Evolutionary conservation across 768 basidiomycete species (phyloP).

Genomic region (Megacollybia marginata): DNA sequence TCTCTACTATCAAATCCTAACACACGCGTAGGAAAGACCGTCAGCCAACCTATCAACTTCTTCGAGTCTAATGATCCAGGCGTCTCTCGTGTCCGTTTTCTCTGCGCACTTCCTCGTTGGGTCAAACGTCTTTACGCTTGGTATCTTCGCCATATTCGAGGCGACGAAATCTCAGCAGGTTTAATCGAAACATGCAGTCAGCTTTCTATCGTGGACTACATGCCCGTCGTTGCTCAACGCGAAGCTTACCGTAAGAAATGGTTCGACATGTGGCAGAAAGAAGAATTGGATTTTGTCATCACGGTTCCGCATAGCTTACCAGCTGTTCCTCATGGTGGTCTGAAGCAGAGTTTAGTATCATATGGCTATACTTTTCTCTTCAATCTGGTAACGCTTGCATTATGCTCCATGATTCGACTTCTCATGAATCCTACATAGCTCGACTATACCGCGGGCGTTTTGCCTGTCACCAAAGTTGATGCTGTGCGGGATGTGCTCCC

Average conservation of each 20-base stretch:
- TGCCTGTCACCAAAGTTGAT: constrained; percentile 51
- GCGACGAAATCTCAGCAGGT: constrained; percentile 46
- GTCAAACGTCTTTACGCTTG: constrained; percentile 39
- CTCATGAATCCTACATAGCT: constrained; percentile 19
- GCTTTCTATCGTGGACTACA: constrained; percentile 39
- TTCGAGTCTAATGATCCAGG: constrained; percentile 46
- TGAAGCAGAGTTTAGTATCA: constrained; percentile 42
- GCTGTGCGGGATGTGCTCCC: constrained; percentile 31
- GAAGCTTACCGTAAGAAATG: constrained; percentile 32
- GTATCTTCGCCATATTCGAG: constrained; percentile 44
- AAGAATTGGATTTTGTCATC: constrained; percentile 30
- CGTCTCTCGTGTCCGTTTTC: constrained; percentile 27
- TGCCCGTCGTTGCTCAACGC: constrained; percentile 37
- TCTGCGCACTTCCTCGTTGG: constrained; percentile 39
- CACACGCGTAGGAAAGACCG: constrained; percentile 16
- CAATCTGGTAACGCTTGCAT: constrained; percentile 38
- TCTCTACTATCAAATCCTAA: neutral
- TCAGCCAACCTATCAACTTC: constrained; percentile 23
- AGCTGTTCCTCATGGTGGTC: constrained; percentile 45
- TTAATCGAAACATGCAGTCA: constrained; percentile 39
- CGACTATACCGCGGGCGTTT: constrained; percentile 47
- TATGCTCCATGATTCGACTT: neutral
- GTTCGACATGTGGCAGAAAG: constrained; percentile 28
- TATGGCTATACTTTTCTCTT: constrained; percentile 59
- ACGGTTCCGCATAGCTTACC: constrained; percentile 50